A percentile compares a stretch with the other conserved stretches of the same genome.
phyloP scores from a whole-genome alignment of 352 stramenopile genomes.

The Pythium sukuiense region DNA sequence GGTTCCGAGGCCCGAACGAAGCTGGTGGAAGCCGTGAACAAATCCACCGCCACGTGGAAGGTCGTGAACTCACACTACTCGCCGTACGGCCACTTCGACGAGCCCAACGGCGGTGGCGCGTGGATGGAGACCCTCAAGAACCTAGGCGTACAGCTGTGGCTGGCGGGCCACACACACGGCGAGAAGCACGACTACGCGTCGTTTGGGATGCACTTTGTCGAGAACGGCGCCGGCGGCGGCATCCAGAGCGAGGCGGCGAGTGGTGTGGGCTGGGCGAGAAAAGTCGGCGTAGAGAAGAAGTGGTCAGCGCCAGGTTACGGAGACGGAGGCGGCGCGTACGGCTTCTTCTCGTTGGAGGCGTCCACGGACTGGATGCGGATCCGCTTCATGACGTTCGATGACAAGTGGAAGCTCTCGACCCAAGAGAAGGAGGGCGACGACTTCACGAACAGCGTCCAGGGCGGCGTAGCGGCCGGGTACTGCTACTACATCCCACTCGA shows the following conservation, averaged over 20 bases:
- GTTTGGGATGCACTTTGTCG: slow-evolving; percentile 27
- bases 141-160: not conserved
- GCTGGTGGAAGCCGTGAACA: slow-evolving; percentile 12
- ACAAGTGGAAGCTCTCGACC: not conserved
- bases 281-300: not conserved
- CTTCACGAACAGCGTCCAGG: not conserved
- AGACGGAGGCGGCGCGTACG: slow-evolving; percentile 20
- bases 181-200: slow-evolving; percentile 61
- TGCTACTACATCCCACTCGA: slow-evolving; percentile 6
- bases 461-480: not conserved
- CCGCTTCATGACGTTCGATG: slow-evolving; percentile 1
- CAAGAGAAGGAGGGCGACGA: not conserved
- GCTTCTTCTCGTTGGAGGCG: slow-evolving; percentile 3
- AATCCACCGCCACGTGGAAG: slow-evolving; percentile 38
- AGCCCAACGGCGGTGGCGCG: not conserved
- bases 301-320: not conserved
- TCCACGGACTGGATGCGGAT: not conserved
- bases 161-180: slow-evolving; percentile 57
- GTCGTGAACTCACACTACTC: slow-evolving; percentile 4
- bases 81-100: slow-evolving; percentile 6
- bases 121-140: slow-evolving; percentile 6
- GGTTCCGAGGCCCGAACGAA: not conserved
- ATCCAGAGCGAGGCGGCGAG: slow-evolving; percentile 26
- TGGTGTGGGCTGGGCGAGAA: not conserved
- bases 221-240: slow-evolving; percentile 32